Evolutionary conservation across 2,329 filamentous ascomycete genomes (phyloP), one percentile per base, ranked within the genome.

Genomic region (Apiospora koreana): DNA sequence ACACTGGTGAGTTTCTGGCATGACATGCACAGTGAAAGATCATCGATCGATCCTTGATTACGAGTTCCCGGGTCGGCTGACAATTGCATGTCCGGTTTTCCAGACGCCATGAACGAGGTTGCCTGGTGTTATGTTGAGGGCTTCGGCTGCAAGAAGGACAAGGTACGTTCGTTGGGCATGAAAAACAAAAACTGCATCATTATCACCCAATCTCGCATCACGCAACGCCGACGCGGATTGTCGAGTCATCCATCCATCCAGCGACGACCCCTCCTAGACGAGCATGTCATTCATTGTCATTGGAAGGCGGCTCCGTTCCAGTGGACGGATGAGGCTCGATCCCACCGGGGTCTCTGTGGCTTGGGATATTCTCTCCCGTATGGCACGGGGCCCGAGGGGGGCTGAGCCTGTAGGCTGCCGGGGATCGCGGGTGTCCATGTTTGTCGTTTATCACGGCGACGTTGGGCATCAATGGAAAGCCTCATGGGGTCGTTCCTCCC

Each of bases 91-190:
- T 72, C 73, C 72, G 75, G 73, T 73, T 35, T 35, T 71, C 72
- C 75, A 91, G 96, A 99, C 84, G 96, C 95, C 70, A 97, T 98
- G 95, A 97, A 98, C 79, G 95, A 98, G 82, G 92, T 92, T 69
- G 96, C 91, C 45, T 97, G 94, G 94, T 99, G 96, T 84, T 98
- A 96, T 86, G 82, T 97, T 38, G 93, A 98, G 79, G 96, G 96
- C n/a, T 97, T 97, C 82, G 96, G 96, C 43, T 95, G 94, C 78
- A 96, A 94, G 81, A 99, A 98, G 82, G 95, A 99, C 85, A 98
- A 97, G 93, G 95, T 98, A 87, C 82, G 93, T 89, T 72, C 82
- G 93, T 89, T 72, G 73, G 76, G 77, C 75, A 75, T 72, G 72
- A 72, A 72, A 77, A 38, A 75, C 72, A 71, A 72, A 72, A 77